phyloP scores from a whole-genome alignment of 257 asterid species.

The Handroanthus guayacan region DNA sequence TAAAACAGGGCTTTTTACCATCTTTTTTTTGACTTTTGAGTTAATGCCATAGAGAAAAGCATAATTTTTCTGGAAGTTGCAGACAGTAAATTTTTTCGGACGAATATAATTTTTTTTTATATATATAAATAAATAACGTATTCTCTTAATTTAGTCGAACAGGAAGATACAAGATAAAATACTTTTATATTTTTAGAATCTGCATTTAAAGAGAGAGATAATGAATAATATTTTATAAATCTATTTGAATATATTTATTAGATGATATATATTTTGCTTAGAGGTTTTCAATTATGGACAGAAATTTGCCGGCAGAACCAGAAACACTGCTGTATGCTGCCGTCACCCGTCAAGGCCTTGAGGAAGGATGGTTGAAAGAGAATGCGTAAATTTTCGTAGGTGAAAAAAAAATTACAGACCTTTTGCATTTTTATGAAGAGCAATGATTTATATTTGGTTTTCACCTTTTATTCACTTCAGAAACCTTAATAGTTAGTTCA shows the following conservation, averaged over 20 bases:
- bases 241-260: neutral
- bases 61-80: constrained; percentile 14
- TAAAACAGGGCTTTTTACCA: neutral
- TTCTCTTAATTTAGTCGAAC: neutral
- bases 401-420: neutral
- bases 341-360: neutral
- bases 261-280: neutral
- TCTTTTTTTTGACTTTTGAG: neutral
- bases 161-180: neutral
- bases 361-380: neutral
- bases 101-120: no score
- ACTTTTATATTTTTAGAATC: neutral
- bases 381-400: neutral
- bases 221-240: neutral
- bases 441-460: neutral
- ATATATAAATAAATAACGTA: no score
- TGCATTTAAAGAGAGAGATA: neutral
- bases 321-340: neutral
- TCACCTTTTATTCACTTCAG: neutral
- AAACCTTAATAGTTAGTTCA: neutral
- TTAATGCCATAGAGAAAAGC: constrained; percentile 18
- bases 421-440: neutral
- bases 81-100: constrained; percentile 1
- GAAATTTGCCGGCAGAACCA: constrained; percentile 2
- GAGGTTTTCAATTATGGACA: neutral